phyloP scores from a whole-genome alignment of 2,329 filamentous ascomycete species.

The Exophiala bonariae region DNA sequence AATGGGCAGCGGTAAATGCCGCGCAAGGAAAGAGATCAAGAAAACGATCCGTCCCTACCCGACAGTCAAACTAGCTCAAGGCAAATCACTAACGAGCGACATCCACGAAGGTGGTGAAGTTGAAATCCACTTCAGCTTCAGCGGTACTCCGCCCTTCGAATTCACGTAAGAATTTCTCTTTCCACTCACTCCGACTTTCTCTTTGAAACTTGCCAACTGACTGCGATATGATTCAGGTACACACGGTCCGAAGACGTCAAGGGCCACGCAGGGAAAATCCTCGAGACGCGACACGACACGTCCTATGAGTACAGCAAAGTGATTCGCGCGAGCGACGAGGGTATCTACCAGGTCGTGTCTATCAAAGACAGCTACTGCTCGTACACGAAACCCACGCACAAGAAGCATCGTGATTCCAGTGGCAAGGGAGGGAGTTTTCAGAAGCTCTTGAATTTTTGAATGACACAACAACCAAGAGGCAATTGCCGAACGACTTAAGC shows the following conservation, averaged over 20 bases:
- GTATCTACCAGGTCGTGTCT: conserved; percentile 93
- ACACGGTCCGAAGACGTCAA: conserved; percentile 77
- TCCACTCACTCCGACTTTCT: not conserved
- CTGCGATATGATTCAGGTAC: conserved; percentile 53
- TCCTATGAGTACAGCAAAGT: conserved; percentile 79
- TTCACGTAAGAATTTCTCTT: conserved; percentile 63
- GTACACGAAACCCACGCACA: conserved; percentile 68
- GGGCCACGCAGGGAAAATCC: conserved; percentile 62
- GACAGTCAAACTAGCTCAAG: conserved; percentile 84
- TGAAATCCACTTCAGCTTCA: conserved; percentile 92
- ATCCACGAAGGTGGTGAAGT: conserved; percentile 97
- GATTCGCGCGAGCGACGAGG: conserved; percentile 85
- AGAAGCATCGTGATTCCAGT: conserved; percentile 22
- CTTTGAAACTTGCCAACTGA: conserved; percentile 6
- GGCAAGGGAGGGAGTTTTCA: conserved; percentile 9
- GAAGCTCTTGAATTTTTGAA: conserved; percentile 23
- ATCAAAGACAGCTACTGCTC: conserved; percentile 94
- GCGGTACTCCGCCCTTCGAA: conserved; percentile 92
- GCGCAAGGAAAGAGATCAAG: conserved; percentile 72
- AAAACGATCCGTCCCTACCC: conserved; percentile 91
- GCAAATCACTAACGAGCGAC: conserved; percentile 76
- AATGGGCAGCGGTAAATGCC: conserved; percentile 63
- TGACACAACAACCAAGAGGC: no score
- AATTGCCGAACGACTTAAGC: no score
- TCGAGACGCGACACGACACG: conserved; percentile 88